Conservation (phyloP, 2,329 filamentous ascomycete species). For the Cordyceps sp. region DNA sequence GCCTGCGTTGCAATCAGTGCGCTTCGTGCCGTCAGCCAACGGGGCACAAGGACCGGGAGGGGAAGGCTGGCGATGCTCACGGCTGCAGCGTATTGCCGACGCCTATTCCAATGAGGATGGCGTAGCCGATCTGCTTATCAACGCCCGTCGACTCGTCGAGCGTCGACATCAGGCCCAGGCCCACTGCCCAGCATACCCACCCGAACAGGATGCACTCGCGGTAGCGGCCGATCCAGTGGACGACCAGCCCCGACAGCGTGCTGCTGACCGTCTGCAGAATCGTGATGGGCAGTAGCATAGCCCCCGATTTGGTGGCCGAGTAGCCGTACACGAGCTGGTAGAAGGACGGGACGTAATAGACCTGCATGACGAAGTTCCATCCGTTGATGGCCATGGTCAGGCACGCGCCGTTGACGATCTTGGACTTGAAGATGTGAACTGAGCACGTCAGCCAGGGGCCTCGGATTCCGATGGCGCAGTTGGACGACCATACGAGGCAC, state of each 20-base stretch:
- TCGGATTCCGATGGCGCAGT: no score
- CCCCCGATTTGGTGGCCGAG: constrained; percentile 22
- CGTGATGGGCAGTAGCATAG: constrained; percentile 23
- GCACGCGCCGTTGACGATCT: constrained; percentile 36
- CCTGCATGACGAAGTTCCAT: constrained; percentile 41
- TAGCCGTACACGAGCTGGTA: constrained; percentile 29
- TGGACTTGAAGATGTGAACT: constrained; percentile 35
- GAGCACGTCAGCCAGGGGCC: constrained; percentile 1
- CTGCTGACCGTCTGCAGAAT: constrained; percentile 28
- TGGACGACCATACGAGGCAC: constrained; percentile 21
- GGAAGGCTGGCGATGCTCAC: constrained; percentile 11
- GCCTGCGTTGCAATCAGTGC: constrained; percentile 37
- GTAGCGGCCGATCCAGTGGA: constrained; percentile 34
- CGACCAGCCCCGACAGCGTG: constrained; percentile 32
- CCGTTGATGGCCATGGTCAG: constrained; percentile 41
- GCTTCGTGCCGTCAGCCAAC: constrained; percentile 7
- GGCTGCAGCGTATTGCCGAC: constrained; percentile 35
- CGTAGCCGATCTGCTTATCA: constrained; percentile 37
- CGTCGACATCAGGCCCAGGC: constrained; percentile 34
- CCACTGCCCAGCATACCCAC: constrained; percentile 33
- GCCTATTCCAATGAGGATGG: constrained; percentile 31
- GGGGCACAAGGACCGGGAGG: not conserved
- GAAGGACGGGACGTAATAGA: constrained; percentile 29
- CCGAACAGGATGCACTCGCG: constrained; percentile 36
- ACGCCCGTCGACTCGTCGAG: constrained; percentile 27